A percentile compares a stretch with the other conserved stretches of the same genome.
Evolutionary conservation across 768 basidiomycete species (phyloP).

Genomic region (Collybia sordida): DNA sequence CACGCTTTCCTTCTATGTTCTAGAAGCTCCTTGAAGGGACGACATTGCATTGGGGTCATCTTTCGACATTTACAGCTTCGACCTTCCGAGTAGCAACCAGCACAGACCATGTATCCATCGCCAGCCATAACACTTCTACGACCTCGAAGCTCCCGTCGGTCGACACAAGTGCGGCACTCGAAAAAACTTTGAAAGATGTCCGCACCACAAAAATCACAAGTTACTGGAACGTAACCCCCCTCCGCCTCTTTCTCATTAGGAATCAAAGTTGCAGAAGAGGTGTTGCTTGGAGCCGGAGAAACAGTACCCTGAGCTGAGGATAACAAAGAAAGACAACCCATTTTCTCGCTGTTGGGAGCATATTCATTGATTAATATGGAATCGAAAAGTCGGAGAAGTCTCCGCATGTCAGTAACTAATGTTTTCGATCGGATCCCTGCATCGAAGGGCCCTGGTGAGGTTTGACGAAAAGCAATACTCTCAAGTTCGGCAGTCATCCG

Average conservation of each 20-base stretch:
- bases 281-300: neutral
- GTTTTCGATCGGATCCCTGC: neutral
- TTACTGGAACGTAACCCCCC: slow-evolving; percentile 29
- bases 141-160: neutral
- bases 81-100: slow-evolving; percentile 76
- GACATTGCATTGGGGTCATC: slow-evolving; percentile 65
- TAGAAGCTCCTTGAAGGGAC: slow-evolving; percentile 47
- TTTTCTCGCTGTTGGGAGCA: slow-evolving; percentile 18
- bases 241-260: neutral
- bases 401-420: slow-evolving; percentile 24
- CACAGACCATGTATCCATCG: slow-evolving; percentile 57
- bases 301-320: neutral
- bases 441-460: neutral
- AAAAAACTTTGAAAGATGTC: slow-evolving; percentile 86
- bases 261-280: slow-evolving; percentile 1
- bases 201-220: slow-evolving; percentile 78
- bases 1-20: slow-evolving; percentile 34
- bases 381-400: slow-evolving; percentile 47
- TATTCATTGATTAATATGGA: slow-evolving; percentile 53
- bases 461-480: slow-evolving; percentile 5
- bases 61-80: slow-evolving; percentile 61
- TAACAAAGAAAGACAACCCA: slow-evolving; percentile 17
- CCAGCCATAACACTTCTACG: slow-evolving; percentile 21
- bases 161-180: slow-evolving; percentile 56
- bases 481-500: slow-evolving; percentile 27